phyloP scores from a whole-genome alignment of 1,284 basidiomycete genomes.

The Gomphus sp. region DNA sequence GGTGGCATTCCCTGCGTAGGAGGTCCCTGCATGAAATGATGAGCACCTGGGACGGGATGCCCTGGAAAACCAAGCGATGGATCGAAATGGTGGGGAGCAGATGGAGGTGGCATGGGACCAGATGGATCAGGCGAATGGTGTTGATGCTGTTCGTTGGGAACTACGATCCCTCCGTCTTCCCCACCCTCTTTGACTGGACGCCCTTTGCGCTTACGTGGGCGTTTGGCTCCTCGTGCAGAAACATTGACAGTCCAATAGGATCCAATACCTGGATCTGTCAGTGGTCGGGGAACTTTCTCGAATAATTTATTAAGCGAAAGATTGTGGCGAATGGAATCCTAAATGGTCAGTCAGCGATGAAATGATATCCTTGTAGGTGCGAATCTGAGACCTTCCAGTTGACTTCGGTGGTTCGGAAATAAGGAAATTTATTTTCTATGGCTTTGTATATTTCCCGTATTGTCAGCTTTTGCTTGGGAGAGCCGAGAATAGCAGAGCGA shows the following conservation, averaged over 20 bases:
- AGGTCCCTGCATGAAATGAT: slow-evolving; percentile 10
- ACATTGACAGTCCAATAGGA: slow-evolving; percentile 81
- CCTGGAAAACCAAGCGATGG: slow-evolving; percentile 6
- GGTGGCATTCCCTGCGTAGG: slow-evolving; percentile 4
- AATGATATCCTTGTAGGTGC: not conserved
- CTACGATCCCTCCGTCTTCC: not conserved
- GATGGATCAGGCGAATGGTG: slow-evolving; percentile 1
- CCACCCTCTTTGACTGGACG: slow-evolving; percentile 1
- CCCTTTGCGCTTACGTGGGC: slow-evolving; percentile 54
- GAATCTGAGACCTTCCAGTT: slow-evolving; percentile 62
- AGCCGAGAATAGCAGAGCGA: slow-evolving; percentile 71
- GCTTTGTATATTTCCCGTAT: slow-evolving; percentile 75
- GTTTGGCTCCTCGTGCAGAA: slow-evolving; percentile 68
- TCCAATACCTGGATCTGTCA: slow-evolving; percentile 73
- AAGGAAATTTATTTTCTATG: slow-evolving; percentile 74
- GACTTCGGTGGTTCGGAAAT: slow-evolving; percentile 65
- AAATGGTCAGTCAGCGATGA: not conserved
- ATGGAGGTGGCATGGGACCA: slow-evolving; percentile 4
- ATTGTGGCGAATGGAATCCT: slow-evolving; percentile 81
- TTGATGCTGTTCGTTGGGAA: slow-evolving; percentile 3
- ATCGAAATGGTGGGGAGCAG: slow-evolving; percentile 6
- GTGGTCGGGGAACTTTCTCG: slow-evolving; percentile 67
- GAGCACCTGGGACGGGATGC: slow-evolving; percentile 3
- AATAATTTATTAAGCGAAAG: slow-evolving; percentile 70
- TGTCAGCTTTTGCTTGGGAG: slow-evolving; percentile 61